Base-by-base conservation (phyloP, 2,329 filamentous ascomycete species). In the Coniochaeta sp. region DNA sequence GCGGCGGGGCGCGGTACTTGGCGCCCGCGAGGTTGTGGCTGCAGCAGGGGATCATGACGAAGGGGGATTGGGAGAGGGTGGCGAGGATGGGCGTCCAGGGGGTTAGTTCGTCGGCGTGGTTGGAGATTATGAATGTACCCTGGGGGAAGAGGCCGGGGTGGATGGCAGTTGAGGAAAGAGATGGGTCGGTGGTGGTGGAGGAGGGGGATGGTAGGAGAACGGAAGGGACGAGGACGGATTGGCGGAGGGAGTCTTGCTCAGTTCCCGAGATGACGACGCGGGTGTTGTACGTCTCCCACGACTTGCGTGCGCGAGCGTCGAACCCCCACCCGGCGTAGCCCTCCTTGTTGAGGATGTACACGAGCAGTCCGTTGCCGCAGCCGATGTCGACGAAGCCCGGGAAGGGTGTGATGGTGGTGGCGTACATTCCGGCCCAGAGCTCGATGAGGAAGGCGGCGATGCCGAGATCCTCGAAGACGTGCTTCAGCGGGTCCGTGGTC, bases 351-450 rank as follows among this genome's bases (percentile, higher is more conserved):
- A 99, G 78, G 32, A 99, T 81, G 63, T 95, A 82, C 7, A 95
- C 89, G 1, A 99, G 78, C 3, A 99, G 74, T 1, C 94, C 94
- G 63, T 97, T 99, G 2, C 94, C 94, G 64, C 94, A 97, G 5
- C 92, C 94, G 45, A 99, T 90, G 63, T 99, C 94, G 18, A 96
- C 88, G 61, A 97, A 99, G 0, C 92, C 91, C 0, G 90, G 89
- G 60, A 96, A 96, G 0, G 58, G 55, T 1, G 24, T n/a, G n/a
- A n/a, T n/a, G n/a, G n/a, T 12, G 10, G 6, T 24, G 32, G 60
- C 63, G 65, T 97, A 97, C 84, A 96, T 92, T 53, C 86, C 82
- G 12, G 73, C 71, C 94, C 94, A 99, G 2, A 97, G 72, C 71
- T 96, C 91, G 24, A 97, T 89, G 49, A 97, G 73, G 61, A 96